A percentile compares a stretch with the other conserved stretches of the same genome.
These are phyloP conservation scores for Erythrophleum fordii DNA, from an alignment of 306 rosid species.

Conservation along the genomic window DNA sequence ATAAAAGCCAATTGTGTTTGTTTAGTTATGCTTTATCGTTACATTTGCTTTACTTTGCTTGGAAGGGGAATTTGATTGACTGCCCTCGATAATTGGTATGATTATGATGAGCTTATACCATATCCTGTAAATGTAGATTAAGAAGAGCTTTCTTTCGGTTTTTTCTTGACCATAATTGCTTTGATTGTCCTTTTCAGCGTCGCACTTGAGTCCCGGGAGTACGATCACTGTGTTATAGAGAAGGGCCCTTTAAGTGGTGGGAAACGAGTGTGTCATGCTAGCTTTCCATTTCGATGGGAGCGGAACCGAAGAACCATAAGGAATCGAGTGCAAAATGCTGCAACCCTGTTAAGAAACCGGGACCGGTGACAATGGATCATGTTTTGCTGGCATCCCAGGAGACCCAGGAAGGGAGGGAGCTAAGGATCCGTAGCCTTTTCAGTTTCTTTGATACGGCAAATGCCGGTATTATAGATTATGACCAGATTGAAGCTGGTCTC, in stretches of 20 bases:
- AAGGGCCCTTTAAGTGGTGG: not conserved
- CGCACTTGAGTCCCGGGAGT: not conserved
- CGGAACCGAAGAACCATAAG: not conserved
- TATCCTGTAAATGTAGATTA: not conserved
- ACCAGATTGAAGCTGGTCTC: slow-evolving; percentile 67
- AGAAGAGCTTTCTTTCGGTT: not conserved
- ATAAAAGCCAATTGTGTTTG: not conserved
- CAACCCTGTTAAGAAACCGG: slow-evolving; percentile 56
- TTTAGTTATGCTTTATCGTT: not conserved
- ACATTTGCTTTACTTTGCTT: not conserved
- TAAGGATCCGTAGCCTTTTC: slow-evolving; percentile 57
- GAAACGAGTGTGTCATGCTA: not conserved
- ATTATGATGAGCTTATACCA: not conserved
- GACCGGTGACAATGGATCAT: slow-evolving; percentile 66
- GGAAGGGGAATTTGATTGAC: not conserved
- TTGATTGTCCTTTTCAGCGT: not conserved
- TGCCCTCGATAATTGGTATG: not conserved
- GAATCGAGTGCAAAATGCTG: slow-evolving; percentile 38
- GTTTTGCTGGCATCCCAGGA: slow-evolving; percentile 63
- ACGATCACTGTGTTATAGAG: not conserved
- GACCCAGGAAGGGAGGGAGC: slow-evolving; percentile 65
- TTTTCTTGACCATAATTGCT: not conserved
- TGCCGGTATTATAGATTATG: slow-evolving; percentile 56
- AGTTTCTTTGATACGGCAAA: slow-evolving; percentile 59
- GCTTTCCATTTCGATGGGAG: slow-evolving; percentile 16